Evolutionary conservation across 2,329 filamentous ascomycete genomes (phyloP).

Genomic region (Talaromyces sp.): DNA sequence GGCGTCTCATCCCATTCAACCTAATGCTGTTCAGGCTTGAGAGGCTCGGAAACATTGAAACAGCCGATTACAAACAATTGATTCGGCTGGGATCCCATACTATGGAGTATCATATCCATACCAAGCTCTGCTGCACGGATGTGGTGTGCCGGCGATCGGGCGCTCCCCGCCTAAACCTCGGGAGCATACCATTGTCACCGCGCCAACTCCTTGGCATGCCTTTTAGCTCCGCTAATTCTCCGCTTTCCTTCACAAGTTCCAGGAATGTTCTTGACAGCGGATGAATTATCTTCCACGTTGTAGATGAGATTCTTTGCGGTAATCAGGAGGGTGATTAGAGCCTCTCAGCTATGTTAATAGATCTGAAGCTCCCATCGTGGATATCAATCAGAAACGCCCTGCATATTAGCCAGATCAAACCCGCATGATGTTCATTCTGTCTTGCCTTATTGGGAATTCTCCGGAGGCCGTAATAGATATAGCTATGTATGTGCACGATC

Average conservation of each 20-base stretch:
- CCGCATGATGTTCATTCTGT: background rate
- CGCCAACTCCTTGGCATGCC: background rate
- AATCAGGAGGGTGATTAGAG: too few relatives aligned
- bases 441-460: background rate
- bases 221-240: slow-evolving; percentile 6
- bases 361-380: too few relatives aligned
- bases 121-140: background rate
- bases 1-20: too few relatives aligned
- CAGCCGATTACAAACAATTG: too few relatives aligned
- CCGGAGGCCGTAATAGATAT: background rate
- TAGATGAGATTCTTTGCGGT: background rate
- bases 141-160: background rate
- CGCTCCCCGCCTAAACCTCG: slow-evolving; percentile 7
- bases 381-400: too few relatives aligned
- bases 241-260: background rate
- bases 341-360: too few relatives aligned
- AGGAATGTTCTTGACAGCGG: slow-evolving; percentile 4
- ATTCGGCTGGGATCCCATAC: too few relatives aligned
- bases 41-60: too few relatives aligned
- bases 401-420: too few relatives aligned
- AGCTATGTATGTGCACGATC: too few relatives aligned
- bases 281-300: background rate
- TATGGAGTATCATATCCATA: too few relatives aligned
- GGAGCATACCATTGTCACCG: background rate
- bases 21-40: too few relatives aligned